Conservation (phyloP, 2,329 filamentous ascomycete genomes). For the Cordyceps javanica region DNA sequence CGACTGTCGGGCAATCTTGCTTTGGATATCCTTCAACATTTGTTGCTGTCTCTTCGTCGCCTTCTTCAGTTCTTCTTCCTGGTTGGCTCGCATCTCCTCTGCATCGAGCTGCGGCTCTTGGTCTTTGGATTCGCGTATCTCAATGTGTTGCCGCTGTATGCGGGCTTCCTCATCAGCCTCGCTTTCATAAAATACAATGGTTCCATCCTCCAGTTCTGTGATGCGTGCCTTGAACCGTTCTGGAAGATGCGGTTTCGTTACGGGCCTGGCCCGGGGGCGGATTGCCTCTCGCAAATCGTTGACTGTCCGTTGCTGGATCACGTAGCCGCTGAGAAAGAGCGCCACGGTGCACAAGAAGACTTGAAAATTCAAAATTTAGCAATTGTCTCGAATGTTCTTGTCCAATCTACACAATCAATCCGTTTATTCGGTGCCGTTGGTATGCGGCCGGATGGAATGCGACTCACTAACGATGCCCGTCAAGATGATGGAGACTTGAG, state of each 20-base stretch:
- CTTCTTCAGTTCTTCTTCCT: constrained; percentile 15
- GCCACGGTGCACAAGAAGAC: constrained; percentile 73
- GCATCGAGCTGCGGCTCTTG: constrained; percentile 21
- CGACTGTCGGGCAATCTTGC: constrained; percentile 27
- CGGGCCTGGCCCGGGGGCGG: constrained; percentile 40
- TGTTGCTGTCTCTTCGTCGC: constrained; percentile 23
- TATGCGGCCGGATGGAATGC: constrained; percentile 4
- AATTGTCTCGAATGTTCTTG: not conserved
- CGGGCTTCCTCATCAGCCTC: constrained; percentile 25
- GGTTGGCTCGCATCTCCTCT: constrained; percentile 11
- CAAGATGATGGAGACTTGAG: constrained; percentile 63
- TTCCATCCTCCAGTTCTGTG: constrained; percentile 42
- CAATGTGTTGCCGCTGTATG: constrained; percentile 7
- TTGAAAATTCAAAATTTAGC: constrained; percentile 21
- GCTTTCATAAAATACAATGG: constrained; percentile 33
- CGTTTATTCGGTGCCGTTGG: not conserved
- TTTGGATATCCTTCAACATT: constrained; percentile 27
- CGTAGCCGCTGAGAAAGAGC: constrained; percentile 83
- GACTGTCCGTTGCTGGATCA: constrained; percentile 80
- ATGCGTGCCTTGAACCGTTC: constrained; percentile 42
- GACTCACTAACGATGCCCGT: constrained; percentile 57
- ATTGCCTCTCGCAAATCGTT: constrained; percentile 70
- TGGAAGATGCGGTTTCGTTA: constrained; percentile 44
- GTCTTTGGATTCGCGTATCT: constrained; percentile 26
- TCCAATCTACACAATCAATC: not conserved